Base-by-base conservation (phyloP, 805 yeast species). In the Yamadazyma ubonensis region DNA sequence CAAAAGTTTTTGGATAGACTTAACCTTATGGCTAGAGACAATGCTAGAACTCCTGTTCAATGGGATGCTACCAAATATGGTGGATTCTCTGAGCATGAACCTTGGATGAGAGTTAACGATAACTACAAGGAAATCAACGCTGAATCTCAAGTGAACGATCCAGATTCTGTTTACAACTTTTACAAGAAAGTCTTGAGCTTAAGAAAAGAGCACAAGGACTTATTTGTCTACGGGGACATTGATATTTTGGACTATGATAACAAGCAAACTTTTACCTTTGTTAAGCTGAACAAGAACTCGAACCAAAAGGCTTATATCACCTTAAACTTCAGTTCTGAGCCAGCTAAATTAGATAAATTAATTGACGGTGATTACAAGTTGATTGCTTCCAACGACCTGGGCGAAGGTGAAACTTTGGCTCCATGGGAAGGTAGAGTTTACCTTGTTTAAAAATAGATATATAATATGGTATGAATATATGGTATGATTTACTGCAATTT, bases 21-120 rank as follows among this genome's bases (percentile, higher is more conserved):
- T 42, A 58, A 61, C 40, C 46, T 69, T 39, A 32, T 67, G 15
- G 72, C 78, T 10, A 64, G 82, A 52, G 82, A 76, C 50, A 65
- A 76, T 50, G 71, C 77, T 7, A 68, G 82, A 55, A 66, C 79
- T 15, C 82, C 82, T 14, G 72, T 77, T 45, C 81, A 75, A 48
- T 77, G 82, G 82, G 67, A 66, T 44, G 55, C 53, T 38, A 48
- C 66, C 1, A 59, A 48, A 11, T 44, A 71, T 44, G 79, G 65
- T 27, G 81, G 81, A 0, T 76, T 76, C 57, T 60, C 78, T 17
- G 57, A 65, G 4, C 69, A 53, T 31, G 60, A 58, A 44, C 81
- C 82, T 12, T 77, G 83, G 82, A 75, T 71, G 59, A 59, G 64
- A 43, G 70, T 71, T 48, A 73, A 74, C 48, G 78, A 73, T 43